These are phyloP conservation scores for Erigeron canadensis DNA, from an alignment of 129 eudicot species.

Conservation along the genomic window DNA sequence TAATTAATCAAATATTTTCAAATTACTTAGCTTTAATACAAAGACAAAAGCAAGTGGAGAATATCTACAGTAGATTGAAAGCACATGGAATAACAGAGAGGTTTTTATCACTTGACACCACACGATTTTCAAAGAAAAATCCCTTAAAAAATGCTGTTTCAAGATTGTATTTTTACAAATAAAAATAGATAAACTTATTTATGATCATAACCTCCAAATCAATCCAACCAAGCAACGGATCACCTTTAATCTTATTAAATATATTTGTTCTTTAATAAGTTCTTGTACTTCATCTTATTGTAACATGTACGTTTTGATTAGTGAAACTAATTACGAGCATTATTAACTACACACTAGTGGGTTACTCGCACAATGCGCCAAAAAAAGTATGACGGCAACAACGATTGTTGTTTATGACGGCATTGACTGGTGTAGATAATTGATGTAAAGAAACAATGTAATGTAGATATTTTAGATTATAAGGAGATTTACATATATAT, in stretches of 20 bases:
- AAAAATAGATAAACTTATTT: constrained; percentile 5
- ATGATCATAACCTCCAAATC: constrained; percentile 24
- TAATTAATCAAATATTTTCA: background rate
- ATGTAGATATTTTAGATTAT: too few relatives aligned
- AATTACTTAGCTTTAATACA: background rate
- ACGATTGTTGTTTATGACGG: too few relatives aligned
- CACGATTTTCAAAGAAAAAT: constrained; percentile 38
- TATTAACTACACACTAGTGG: too few relatives aligned
- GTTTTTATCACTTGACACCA: constrained; percentile 32
- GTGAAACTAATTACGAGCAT: too few relatives aligned
- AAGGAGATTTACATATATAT: too few relatives aligned
- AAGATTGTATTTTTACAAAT: constrained; percentile 20
- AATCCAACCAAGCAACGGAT: constrained; percentile 29
- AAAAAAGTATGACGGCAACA: too few relatives aligned
- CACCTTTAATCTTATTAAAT: constrained; percentile 15
- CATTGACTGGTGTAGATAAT: too few relatives aligned
- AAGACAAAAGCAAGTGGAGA: constrained; percentile 34
- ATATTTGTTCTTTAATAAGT: too few relatives aligned
- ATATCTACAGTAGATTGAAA: constrained; percentile 70
- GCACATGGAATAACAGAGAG: constrained; percentile 59
- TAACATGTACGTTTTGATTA: too few relatives aligned
- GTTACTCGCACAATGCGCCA: too few relatives aligned
- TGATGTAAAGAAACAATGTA: too few relatives aligned
- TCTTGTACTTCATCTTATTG: background rate
- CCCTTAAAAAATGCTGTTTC: constrained; percentile 32